Percentiles rank a stretch among this genome's conserved stretches.
Evolutionary conservation across 208 protist genomes (phyloP).

Genomic region (Acanthamoeba polyphaga): DNA sequence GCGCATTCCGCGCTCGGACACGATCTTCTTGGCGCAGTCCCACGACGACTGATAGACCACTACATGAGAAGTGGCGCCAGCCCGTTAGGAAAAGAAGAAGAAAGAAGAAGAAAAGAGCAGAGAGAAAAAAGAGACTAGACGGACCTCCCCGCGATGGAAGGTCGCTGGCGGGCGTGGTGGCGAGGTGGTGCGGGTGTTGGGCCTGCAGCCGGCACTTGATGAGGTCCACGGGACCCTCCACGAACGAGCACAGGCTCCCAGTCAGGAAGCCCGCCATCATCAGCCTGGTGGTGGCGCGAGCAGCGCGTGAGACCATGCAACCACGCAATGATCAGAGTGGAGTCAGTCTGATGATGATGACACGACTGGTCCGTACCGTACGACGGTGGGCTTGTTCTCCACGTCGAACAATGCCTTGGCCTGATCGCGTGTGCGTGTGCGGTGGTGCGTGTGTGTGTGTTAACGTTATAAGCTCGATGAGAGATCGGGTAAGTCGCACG

Average conservation of each 20-base stretch:
- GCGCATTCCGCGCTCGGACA: neutral
- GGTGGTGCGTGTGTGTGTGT: too few species aligned
- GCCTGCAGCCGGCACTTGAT: constrained; percentile 64
- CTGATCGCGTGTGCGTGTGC: neutral
- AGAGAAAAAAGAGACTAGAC: neutral
- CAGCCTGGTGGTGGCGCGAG: neutral
- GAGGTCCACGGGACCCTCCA: constrained; percentile 64
- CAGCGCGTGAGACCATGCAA: neutral
- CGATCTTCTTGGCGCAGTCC: constrained; percentile 60
- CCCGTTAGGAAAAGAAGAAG: neutral
- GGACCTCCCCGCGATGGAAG: neutral
- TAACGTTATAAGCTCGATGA: neutral
- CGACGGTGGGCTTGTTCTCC: constrained; percentile 44
- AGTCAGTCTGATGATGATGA: neutral
- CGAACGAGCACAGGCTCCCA: constrained; percentile 43
- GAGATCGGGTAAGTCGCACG: neutral
- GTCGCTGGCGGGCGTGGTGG: neutral
- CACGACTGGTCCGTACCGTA: neutral
- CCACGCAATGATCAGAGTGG: neutral
- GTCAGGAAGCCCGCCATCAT: constrained; percentile 57
- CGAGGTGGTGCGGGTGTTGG: constrained; percentile 42
- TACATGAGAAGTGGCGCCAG: neutral
- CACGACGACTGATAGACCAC: constrained; percentile 68
- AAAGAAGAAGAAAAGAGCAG: neutral
- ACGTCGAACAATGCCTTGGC: constrained; percentile 57